A percentile compares a stretch with the other conserved stretches of the same genome.
Evolutionary conservation across 2,329 filamentous ascomycete species (phyloP).

Genomic region (Botrytis tulipae): DNA sequence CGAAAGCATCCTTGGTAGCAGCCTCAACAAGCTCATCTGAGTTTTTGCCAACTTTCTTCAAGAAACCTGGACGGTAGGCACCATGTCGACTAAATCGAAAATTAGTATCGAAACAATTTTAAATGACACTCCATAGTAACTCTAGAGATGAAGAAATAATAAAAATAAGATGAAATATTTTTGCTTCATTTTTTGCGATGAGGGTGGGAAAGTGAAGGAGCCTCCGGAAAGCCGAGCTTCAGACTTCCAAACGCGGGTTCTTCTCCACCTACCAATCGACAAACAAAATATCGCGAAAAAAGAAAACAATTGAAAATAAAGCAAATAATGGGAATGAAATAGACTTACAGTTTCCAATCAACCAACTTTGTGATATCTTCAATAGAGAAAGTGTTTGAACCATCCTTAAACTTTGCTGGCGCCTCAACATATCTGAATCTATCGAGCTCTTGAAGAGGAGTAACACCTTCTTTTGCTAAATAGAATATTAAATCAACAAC

Average conservation of each 20-base stretch:
- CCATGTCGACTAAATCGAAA: conserved; percentile 48
- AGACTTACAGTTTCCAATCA: conserved; percentile 68
- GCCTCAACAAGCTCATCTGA: conserved; percentile 45
- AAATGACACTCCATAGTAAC: background rate
- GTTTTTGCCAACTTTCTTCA: conserved; percentile 58
- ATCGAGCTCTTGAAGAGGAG: conserved; percentile 55
- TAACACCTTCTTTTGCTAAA: conserved; percentile 31
- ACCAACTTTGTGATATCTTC: conserved; percentile 59
- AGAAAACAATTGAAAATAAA: conserved; percentile 23
- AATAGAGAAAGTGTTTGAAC: conserved; percentile 43
- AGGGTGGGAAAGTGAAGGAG: background rate
- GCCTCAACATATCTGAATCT: conserved; percentile 57
- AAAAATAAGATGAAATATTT: conserved; percentile 14
- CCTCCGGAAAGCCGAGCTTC: background rate
- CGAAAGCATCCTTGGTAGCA: conserved; percentile 54
- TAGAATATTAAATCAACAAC: conserved; percentile 24
- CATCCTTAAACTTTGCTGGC: conserved; percentile 45
- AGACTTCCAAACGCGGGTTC: background rate
- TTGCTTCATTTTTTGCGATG: background rate
- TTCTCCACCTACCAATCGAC: background rate
- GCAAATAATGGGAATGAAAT: background rate
- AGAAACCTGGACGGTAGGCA: conserved; percentile 59
- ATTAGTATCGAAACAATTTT: background rate
- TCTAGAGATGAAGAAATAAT: background rate
- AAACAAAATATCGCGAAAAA: conserved; percentile 22